These are phyloP conservation scores for Limonium bicolor DNA, from an alignment of 148 eudicot genomes.

Conservation along the genomic window DNA sequence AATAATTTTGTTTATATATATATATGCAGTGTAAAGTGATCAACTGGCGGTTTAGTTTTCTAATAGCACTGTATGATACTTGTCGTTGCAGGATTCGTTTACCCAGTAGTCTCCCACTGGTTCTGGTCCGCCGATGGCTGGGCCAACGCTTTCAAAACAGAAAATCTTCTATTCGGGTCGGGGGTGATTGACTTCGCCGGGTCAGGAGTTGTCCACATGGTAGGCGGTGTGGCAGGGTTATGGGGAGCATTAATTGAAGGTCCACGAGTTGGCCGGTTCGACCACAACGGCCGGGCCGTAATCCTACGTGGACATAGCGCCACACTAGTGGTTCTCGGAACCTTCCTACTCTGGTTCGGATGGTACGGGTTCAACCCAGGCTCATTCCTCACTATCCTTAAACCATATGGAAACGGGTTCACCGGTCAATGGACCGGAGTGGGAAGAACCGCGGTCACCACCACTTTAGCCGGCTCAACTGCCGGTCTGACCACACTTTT, in stretches of 20 bases:
- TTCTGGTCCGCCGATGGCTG: conserved; percentile 39
- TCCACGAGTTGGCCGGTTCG: conserved; percentile 33
- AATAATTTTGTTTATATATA: too few species aligned
- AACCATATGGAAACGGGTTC: conserved; percentile 8
- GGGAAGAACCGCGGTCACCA: conserved; percentile 37
- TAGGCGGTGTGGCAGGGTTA: conserved; percentile 30
- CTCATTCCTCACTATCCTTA: conserved; percentile 17
- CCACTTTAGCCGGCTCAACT: conserved; percentile 32
- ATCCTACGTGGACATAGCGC: conserved; percentile 33
- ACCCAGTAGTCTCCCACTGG: conserved; percentile 37
- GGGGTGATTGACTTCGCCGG: conserved; percentile 44
- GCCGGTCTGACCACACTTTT: conserved; percentile 33
- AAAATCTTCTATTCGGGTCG: conserved; percentile 19
- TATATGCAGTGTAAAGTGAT: too few species aligned
- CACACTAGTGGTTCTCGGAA: conserved; percentile 28
- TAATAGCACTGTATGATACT: too few species aligned
- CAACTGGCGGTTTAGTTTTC: too few species aligned
- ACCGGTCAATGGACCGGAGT: conserved; percentile 38
- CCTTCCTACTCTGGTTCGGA: conserved; percentile 46
- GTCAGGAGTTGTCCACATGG: conserved; percentile 42
- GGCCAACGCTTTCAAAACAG: conserved; percentile 20
- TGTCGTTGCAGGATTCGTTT: conserved; percentile 19
- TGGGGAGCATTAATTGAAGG: conserved; percentile 39
- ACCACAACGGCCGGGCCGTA: conserved; percentile 19
- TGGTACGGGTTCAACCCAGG: conserved; percentile 51